Evolutionary conservation across 805 yeast genomes (phyloP), one percentile per base, ranked within the genome.

Genomic region (Zygosaccharomyces rouxii): DNA sequence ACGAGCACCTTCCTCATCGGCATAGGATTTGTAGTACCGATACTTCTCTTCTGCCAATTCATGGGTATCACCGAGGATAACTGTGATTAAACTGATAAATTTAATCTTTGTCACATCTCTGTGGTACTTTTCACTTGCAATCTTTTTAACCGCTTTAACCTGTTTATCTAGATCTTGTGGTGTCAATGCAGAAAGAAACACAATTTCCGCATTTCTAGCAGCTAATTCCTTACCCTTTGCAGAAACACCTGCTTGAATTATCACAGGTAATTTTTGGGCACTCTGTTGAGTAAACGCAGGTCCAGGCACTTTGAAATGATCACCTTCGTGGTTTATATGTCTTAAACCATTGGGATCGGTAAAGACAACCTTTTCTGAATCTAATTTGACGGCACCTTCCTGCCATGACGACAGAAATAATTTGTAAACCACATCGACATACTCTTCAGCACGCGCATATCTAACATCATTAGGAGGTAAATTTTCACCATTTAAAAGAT

Each of bases 171-270:
- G 52, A 9, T 42, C 50, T 29, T 58, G 60, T 6, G 75, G 71
- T 6, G 68, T 59, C 29, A 62, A 55, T 4, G 68, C 69, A 14
- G 69, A 62, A 13, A 69, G 59, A 50, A 74, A 74, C 4, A 72
- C 68, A 11, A 66, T 69, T 53, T 74, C 78, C 1, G 76, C 77
- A 53, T 70, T 65, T 49, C 67, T 66, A 9, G 78, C 75, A 2
- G 74, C 77, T 50, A 71, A 63, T n/a, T 71, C 70, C 28, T 63
- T 61, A 9, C 78, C 78, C 16, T 61, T 62, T 7, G 67, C 58
- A 6, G 77, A 73, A 23, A 72, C 59, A 5, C 78, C 78, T 4
- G 78, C 78, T 55, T 73, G 76, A 35, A 73, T 62, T 31, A 74
- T 55, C 9, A 74, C 70, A 1, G 78, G 78, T 7, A 74, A 56